Base-by-base conservation (phyloP, 352 stramenopile genomes). In the Globisporangium barbulae region DNA sequence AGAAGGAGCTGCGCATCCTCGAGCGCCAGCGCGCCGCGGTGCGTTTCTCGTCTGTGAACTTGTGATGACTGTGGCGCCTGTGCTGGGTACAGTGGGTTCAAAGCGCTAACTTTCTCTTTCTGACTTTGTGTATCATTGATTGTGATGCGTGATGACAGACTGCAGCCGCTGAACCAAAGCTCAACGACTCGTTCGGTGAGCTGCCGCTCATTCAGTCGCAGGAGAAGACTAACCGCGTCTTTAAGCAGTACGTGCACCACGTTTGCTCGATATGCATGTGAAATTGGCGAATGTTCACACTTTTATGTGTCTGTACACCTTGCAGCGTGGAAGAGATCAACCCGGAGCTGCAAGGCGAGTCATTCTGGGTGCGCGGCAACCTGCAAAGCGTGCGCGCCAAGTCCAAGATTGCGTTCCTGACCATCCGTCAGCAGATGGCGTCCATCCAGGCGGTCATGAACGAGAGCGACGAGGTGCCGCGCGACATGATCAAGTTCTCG, bases 401-500 rank as follows among this genome's bases (percentile, higher is more conserved):
- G 71, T 90, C 93, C 53, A 98, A 98, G 73, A 92, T 97, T 65
- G 88, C 88, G 30, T 99, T 99, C 76, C 79, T 99, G 37, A 95
- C 99, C 17, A 72, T 99, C 59, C 94, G 98, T 39, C 92, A 99
- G 76, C 80, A 94, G 67, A 92, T 95, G 42, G 93, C 96, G 68
- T 99, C 97, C 12, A 97, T 99, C 59, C 98, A 99, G 80, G 96
- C 68, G 50, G 85, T 96, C 37, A 55, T 96, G 37, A 79, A 81
- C 54, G 85, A 96, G 71, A 92, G 96, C 74, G 90, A 94, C 70
- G 84, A 88, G 39, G 83, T 94, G 41, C 85, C 91, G 30, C 93
- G 97, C 60, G 94, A 93, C 64, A 99, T 99, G 95, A 93, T 99
- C 65, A 98, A 98, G 76, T 99, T 98, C 73, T 81, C 97, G 30